Evolutionary conservation across 768 basidiomycete species (phyloP).

Genomic region (Infundibulicybe gibba): DNA sequence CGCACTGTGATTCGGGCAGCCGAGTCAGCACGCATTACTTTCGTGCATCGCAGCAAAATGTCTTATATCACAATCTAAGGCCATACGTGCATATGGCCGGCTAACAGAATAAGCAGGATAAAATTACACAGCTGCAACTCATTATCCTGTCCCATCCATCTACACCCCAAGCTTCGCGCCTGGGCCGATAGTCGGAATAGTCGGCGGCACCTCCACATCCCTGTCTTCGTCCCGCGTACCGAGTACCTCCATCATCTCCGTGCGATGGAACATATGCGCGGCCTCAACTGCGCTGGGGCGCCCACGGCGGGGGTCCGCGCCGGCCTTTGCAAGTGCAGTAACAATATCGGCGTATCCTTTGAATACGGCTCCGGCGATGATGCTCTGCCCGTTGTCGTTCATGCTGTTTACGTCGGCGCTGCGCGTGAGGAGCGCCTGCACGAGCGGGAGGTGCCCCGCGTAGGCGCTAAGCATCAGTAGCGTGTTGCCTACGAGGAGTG

Average conservation of each 20-base stretch:
- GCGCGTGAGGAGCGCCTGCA: constrained; percentile 47
- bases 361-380: constrained; percentile 76
- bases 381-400: constrained; percentile 72
- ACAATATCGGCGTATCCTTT: constrained; percentile 67
- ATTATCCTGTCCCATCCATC: not conserved
- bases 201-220: constrained; percentile 30
- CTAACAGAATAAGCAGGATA: no score
- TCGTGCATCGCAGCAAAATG: no score
- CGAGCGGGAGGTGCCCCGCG: no score
- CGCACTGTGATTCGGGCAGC: no score
- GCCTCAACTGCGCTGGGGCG: constrained; percentile 66
- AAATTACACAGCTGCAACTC: no score
- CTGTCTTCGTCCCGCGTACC: constrained; percentile 59
- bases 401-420: constrained; percentile 64
- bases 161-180: not conserved
- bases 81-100: no score
- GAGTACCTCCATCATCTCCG: constrained; percentile 49
- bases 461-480: no score
- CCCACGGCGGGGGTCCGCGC: constrained; percentile 65
- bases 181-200: constrained; percentile 20
- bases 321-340: constrained; percentile 43
- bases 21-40: no score
- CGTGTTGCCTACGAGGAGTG: no score
- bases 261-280: constrained; percentile 64
- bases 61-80: no score